These are phyloP conservation scores for Tetracladium maxilliforme DNA, from an alignment of 2,329 filamentous ascomycete genomes.

Conservation along the genomic window DNA sequence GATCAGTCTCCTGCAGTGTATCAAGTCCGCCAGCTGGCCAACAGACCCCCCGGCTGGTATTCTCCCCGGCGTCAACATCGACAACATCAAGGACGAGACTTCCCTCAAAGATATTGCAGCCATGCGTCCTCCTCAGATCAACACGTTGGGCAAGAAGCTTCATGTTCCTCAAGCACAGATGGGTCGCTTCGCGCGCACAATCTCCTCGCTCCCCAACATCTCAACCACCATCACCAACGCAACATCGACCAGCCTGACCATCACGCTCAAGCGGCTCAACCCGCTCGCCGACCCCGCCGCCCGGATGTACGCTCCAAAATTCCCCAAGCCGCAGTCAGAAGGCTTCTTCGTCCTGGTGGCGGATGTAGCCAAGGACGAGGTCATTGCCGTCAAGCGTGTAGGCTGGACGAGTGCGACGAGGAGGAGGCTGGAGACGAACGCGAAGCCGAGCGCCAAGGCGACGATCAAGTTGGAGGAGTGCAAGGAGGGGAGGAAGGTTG, in stretches of 20 bases:
- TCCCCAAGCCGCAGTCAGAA: slow-evolving; percentile 89
- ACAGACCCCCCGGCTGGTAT: slow-evolving; percentile 66
- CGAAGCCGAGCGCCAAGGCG: slow-evolving; percentile 35
- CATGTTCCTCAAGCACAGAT: slow-evolving; percentile 28
- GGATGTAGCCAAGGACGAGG: slow-evolving; percentile 52
- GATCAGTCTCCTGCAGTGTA: slow-evolving; percentile 74
- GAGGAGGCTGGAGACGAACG: slow-evolving; percentile 20
- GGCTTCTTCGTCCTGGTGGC: slow-evolving; percentile 80
- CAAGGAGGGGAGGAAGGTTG: slow-evolving; percentile 42
- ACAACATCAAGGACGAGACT: slow-evolving; percentile 9
- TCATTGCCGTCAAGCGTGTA: slow-evolving; percentile 75
- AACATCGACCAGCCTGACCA: slow-evolving; percentile 44
- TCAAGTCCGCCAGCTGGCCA: slow-evolving; percentile 90
- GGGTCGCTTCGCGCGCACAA: slow-evolving; percentile 22
- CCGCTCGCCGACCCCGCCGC: slow-evolving; percentile 47
- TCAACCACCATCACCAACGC: slow-evolving; percentile 56
- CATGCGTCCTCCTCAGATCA: slow-evolving; percentile 8
- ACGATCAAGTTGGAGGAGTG: slow-evolving; percentile 35
- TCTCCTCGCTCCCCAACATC: slow-evolving; percentile 31
- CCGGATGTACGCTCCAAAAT: slow-evolving; percentile 73
- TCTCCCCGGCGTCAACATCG: slow-evolving; percentile 54
- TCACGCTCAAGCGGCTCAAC: slow-evolving; percentile 55
- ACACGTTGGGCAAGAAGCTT: slow-evolving; percentile 32
- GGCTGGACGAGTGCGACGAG: slow-evolving; percentile 41
- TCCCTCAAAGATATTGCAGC: slow-evolving; percentile 8